Percentiles rank a stretch among this genome's conserved stretches.
Evolutionary conservation across 331 rosid genomes (phyloP).

Genomic region (Malus hybrid): DNA sequence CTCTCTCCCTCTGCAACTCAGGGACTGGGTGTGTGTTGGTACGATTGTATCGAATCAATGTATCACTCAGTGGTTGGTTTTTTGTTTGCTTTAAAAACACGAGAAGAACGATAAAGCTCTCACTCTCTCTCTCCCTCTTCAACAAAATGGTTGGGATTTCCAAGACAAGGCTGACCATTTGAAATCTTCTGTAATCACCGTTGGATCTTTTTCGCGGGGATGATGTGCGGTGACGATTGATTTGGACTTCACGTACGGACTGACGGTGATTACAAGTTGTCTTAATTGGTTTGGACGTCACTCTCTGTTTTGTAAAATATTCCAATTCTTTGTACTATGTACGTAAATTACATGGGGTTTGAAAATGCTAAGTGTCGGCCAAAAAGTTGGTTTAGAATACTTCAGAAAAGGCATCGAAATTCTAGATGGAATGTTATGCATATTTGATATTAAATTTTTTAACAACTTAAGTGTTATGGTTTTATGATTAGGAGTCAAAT

Average conservation of each 20-base stretch:
- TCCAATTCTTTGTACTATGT: too few relatives aligned
- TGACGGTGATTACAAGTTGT: not conserved
- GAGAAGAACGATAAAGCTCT: conserved; percentile 8
- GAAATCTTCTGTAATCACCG: conserved; percentile 2
- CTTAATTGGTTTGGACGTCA: too few relatives aligned
- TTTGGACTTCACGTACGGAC: not conserved
- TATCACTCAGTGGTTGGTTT: not conserved
- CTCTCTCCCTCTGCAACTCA: not conserved
- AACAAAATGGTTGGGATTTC: conserved; percentile 6
- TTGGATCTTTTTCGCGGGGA: not conserved
- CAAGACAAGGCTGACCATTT: conserved; percentile 1
- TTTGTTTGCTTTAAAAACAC: conserved; percentile 17
- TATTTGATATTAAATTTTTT: too few relatives aligned
- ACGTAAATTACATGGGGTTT: too few relatives aligned
- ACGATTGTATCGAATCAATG: not conserved
- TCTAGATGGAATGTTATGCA: too few relatives aligned
- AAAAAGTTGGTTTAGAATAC: too few relatives aligned
- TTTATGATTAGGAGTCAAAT: too few relatives aligned
- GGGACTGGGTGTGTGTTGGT: not conserved
- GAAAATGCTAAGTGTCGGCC: too few relatives aligned
- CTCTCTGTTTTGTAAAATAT: too few relatives aligned
- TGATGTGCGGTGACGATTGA: conserved; percentile 13
- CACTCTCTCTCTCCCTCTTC: not conserved
- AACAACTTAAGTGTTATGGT: too few relatives aligned
- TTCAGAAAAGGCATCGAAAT: rapidly evolving